Evolutionary conservation across 805 yeast genomes (phyloP).

Genomic region (Candida pini): DNA sequence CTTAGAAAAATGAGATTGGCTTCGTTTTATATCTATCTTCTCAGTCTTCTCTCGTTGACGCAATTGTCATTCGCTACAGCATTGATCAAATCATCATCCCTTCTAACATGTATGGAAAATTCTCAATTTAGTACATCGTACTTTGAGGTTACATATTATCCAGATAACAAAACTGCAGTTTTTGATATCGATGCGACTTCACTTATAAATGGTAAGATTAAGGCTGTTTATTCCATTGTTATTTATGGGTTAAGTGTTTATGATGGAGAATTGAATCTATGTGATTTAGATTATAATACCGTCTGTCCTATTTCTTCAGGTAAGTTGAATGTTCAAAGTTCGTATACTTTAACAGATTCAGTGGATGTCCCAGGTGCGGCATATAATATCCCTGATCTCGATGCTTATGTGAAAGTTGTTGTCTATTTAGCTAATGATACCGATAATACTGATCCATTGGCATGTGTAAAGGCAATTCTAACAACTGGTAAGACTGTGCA

Average conservation of each 20-base stretch:
- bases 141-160: constrained; percentile 72
- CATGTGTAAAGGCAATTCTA: constrained; percentile 87
- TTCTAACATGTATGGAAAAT: constrained; percentile 87
- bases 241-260: constrained; percentile 77
- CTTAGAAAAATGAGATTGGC: no score
- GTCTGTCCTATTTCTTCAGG: constrained; percentile 88
- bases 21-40: no score
- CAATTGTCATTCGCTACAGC: constrained; percentile 22
- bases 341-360: constrained; percentile 36
- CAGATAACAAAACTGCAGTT: constrained; percentile 53
- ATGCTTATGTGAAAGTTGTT: constrained; percentile 78
- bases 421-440: constrained; percentile 50
- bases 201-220: constrained; percentile 65
- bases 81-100: constrained; percentile 43
- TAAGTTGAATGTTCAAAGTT: constrained; percentile 59
- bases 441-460: constrained; percentile 44
- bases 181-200: constrained; percentile 76
- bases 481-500: constrained; percentile 92
- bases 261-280: constrained; percentile 51
- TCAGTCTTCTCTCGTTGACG: constrained; percentile 5
- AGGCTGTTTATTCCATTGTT: constrained; percentile 58
- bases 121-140: constrained; percentile 81
- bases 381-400: constrained; percentile 88
- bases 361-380: constrained; percentile 75
- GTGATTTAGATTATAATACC: constrained; percentile 48